A percentile compares a stretch with the other conserved stretches of the same genome.
Conservation (phyloP, 306 rosid genomes). For the Vigna reflexopilosa region DNA sequence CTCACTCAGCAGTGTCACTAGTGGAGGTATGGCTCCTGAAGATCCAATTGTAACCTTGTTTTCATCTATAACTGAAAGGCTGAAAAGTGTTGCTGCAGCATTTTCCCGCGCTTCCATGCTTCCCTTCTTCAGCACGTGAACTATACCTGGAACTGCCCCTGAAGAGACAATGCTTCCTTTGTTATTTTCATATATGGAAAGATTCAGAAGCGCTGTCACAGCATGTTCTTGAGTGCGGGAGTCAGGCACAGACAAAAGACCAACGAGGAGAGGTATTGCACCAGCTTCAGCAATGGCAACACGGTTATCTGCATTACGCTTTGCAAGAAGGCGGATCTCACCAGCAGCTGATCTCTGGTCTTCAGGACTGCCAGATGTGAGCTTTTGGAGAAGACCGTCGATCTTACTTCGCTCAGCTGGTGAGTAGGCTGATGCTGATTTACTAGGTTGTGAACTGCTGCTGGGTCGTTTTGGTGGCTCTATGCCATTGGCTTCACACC, state of each 20-base stretch:
- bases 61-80: constrained; percentile 96
- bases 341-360: constrained; percentile 91
- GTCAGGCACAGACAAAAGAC: constrained; percentile 77
- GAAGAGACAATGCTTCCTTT: constrained; percentile 83
- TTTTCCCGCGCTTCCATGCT: constrained; percentile 99
- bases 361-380: constrained; percentile 71
- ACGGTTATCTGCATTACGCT: constrained; percentile 95
- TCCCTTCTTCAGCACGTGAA: constrained; percentile 88
- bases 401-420: constrained; percentile 82
- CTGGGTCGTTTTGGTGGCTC: constrained; percentile 92
- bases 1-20: constrained; percentile 81
- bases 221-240: constrained; percentile 98
- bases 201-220: constrained; percentile 97
- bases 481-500: constrained; percentile 97
- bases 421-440: constrained; percentile 73
- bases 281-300: constrained; percentile 99
- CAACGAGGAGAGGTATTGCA: constrained; percentile 89
- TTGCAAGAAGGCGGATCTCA: constrained; percentile 97
- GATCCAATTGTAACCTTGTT: constrained; percentile 86
- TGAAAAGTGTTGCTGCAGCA: constrained; percentile 98
- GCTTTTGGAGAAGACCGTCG: constrained; percentile 72
- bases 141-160: constrained; percentile 95
- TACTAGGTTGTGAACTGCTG: constrained; percentile 63
- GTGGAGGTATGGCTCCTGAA: constrained; percentile 93
- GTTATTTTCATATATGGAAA: constrained; percentile 90